These are phyloP conservation scores for Picea sitchensis DNA, from an alignment of 75 land plant species.

Conservation along the genomic window DNA sequence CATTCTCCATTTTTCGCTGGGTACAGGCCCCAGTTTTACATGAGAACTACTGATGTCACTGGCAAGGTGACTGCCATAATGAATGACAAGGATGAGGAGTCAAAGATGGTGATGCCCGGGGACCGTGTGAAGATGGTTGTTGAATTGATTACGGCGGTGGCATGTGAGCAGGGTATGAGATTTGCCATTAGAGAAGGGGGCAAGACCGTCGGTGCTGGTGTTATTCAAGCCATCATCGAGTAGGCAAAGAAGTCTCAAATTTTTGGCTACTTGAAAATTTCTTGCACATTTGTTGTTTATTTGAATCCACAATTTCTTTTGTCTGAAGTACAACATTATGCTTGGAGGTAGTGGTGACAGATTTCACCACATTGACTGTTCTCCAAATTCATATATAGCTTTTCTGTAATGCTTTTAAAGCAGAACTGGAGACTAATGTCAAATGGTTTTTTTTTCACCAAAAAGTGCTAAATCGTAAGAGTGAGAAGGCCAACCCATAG, in stretches of 20 bases:
- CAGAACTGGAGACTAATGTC: too few relatives aligned
- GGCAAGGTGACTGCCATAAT: constrained; percentile 69
- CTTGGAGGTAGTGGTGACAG: too few relatives aligned
- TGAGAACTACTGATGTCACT: constrained; percentile 97
- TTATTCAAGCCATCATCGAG: constrained; percentile 66
- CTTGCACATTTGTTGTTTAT: too few relatives aligned
- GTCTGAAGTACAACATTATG: too few relatives aligned
- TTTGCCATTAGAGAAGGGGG: constrained; percentile 99
- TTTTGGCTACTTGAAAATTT: too few relatives aligned
- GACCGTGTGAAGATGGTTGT: constrained; percentile 92
- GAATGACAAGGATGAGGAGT: constrained; percentile 90
- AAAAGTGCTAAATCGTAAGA: too few relatives aligned
- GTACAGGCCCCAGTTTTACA: constrained; percentile 87
- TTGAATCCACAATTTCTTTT: too few relatives aligned
- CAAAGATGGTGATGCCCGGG: constrained; percentile 99
- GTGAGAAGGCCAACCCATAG: too few relatives aligned
- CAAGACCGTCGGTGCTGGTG: constrained; percentile 91
- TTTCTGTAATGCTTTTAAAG: too few relatives aligned
- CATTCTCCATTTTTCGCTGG: constrained; percentile 88
- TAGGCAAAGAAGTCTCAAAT: constrained; percentile 12
- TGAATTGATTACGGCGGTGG: constrained; percentile 76
- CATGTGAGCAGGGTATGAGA: constrained; percentile 92
- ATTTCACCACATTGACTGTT: too few relatives aligned
- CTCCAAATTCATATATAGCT: too few relatives aligned
- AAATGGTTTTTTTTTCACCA: too few relatives aligned